Conservation (phyloP, 2,329 filamentous ascomycete species). For the Blumeria hordei region DNA sequence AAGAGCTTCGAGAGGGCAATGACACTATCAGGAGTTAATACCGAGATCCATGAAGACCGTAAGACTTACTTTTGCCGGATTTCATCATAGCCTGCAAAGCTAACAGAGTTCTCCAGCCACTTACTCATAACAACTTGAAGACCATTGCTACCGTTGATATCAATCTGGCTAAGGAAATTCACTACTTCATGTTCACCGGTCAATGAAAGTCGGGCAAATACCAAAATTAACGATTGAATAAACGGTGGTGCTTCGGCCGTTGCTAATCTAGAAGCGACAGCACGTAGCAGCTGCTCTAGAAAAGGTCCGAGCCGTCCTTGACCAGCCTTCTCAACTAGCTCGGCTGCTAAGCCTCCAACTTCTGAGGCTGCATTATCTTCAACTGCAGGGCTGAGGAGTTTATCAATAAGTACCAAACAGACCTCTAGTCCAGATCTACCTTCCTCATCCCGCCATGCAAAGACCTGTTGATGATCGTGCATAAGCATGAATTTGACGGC, state of each 20-base stretch:
- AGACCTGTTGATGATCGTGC: constrained; percentile 75
- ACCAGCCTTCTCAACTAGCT: constrained; percentile 86
- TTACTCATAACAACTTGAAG: constrained; percentile 74
- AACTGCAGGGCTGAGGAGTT: constrained; percentile 59
- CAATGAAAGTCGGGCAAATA: constrained; percentile 77
- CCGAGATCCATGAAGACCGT: neutral
- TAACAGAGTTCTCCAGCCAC: constrained; percentile 92
- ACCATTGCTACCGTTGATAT: constrained; percentile 59
- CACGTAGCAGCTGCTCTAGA: constrained; percentile 65
- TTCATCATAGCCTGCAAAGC: constrained; percentile 94
- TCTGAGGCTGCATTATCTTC: constrained; percentile 90
- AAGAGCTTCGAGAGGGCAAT: constrained; percentile 85
- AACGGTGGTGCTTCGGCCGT: constrained; percentile 68
- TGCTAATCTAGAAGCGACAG: constrained; percentile 64
- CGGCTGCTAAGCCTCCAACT: constrained; percentile 79
- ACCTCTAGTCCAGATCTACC: constrained; percentile 72
- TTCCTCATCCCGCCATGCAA: constrained; percentile 60
- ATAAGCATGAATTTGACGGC: constrained; percentile 72
- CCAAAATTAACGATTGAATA: constrained; percentile 85
- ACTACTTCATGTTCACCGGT: constrained; percentile 73
- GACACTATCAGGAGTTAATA: constrained; percentile 31
- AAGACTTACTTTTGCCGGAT: constrained; percentile 74
- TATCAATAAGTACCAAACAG: constrained; percentile 75
- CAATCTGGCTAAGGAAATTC: constrained; percentile 66
- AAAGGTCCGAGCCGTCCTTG: constrained; percentile 77